Evolutionary conservation across 495 filamentous ascomycete genomes (phyloP), one percentile per base, ranked within the genome.

Genomic region (Neurospora hispaniola): DNA sequence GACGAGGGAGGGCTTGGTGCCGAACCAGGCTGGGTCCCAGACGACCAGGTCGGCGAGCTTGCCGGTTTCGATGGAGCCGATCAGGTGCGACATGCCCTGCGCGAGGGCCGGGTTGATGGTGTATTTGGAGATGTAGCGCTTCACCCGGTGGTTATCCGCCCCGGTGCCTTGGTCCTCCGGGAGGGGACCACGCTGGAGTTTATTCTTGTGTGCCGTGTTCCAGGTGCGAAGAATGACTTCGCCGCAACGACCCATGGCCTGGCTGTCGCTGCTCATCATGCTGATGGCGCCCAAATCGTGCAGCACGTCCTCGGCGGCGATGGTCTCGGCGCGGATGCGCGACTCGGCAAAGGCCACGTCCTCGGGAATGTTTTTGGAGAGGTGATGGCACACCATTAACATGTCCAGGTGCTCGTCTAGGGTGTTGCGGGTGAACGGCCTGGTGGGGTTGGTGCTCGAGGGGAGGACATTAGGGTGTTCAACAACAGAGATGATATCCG

Each of bases 151-250:
- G 80, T 99, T 99, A 77, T 99, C 96, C 0, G 92, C 27, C 11
- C 87, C 91, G 0, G 92, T 92, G 44, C 88, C 92, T 74, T 92
- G 86, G 76, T 99, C 96, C 82, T 97, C 91, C 14, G 85, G 82
- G 23, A 99, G 79, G 1, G 81, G 71, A 0, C 96, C 96, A 8
- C 96, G 86, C 82, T 99, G 96, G 16, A 89, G 77, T 81, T 97
- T 98, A 79, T 99, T 99, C 88, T 99, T 99, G 83, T 97, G 94
- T 1, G 96, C 96, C 3, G 96, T 99, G 81, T 98, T 93, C 96
- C 96, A 99, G 0, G 96, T 99, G 16, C 96, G 89, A 68, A 97
- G 85, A 73, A 99, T 90, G 66, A 99, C 96, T 81, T 99, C 96
- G 71, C 96, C 96, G 79, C 93, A 96, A 62, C 96, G 91, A 71